phyloP scores from a whole-genome alignment of 495 filamentous ascomycete species.

The Tuber microsphaerosporum region DNA sequence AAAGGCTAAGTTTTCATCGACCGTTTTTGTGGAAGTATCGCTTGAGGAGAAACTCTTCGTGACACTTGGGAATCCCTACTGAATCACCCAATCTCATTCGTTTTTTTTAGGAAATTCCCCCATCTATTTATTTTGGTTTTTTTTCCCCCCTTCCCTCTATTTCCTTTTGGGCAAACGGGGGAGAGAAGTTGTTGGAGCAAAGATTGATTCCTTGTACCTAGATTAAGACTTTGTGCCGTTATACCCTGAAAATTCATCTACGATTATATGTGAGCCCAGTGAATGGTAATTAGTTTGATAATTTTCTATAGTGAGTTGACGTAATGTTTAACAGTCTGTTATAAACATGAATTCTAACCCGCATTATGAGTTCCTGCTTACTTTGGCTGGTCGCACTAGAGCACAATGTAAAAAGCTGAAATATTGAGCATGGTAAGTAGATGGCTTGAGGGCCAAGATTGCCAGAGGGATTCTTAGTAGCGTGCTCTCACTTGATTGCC shows the following conservation, averaged over 20 bases:
- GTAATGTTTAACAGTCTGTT: not conserved
- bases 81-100: not conserved
- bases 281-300: not conserved
- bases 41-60: not conserved
- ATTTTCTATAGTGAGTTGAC: not conserved
- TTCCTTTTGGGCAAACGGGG: not conserved
- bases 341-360: not conserved
- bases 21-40: not conserved
- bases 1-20: not conserved
- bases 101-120: not conserved
- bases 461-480: not conserved
- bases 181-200: not conserved
- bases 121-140: not conserved
- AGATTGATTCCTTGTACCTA: not conserved
- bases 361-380: not conserved
- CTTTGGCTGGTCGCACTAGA: not conserved
- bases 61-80: not conserved
- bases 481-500: not conserved
- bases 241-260: not conserved
- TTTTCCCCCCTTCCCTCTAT: not conserved
- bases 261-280: not conserved
- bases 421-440: not conserved
- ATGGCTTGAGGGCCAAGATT: not conserved
- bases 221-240: not conserved
- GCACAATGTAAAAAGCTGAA: not conserved